These are phyloP conservation scores for Rhynchosporium secalis DNA, from an alignment of 2,329 filamentous ascomycete species.

Conservation along the genomic window DNA sequence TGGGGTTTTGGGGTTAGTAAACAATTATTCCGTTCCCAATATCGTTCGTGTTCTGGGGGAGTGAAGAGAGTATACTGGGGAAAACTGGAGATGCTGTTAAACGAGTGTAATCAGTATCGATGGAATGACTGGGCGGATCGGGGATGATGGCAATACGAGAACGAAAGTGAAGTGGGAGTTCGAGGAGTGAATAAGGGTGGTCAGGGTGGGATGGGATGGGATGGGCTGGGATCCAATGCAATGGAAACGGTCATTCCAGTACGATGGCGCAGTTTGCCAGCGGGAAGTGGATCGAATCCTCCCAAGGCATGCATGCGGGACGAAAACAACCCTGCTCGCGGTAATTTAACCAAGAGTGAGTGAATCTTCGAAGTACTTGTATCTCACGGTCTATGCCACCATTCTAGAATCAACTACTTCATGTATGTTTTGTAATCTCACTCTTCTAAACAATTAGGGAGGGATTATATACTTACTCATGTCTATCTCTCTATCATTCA, in stretches of 20 bases:
- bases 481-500: neutral
- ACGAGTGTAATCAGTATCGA: conserved; percentile 1
- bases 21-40: neutral
- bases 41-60: neutral
- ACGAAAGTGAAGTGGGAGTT: neutral
- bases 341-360: neutral
- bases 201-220: neutral
- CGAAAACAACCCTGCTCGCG: neutral
- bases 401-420: too few species aligned
- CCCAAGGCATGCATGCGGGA: neutral
- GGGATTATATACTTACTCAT: neutral
- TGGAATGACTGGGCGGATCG: neutral
- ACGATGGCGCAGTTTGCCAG: neutral
- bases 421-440: neutral
- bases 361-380: too few species aligned
- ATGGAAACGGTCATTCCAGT: too few species aligned
- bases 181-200: conserved; percentile 1
- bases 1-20: neutral
- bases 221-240: too few species aligned
- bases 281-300: neutral
- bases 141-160: neutral
- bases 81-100: neutral
- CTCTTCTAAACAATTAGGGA: neutral
- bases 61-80: neutral
- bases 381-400: neutral